Percentiles rank a stretch among this genome's conserved stretches.
Conservation (phyloP, 2,329 filamentous ascomycete species). For the Westerdykella ornata region DNA sequence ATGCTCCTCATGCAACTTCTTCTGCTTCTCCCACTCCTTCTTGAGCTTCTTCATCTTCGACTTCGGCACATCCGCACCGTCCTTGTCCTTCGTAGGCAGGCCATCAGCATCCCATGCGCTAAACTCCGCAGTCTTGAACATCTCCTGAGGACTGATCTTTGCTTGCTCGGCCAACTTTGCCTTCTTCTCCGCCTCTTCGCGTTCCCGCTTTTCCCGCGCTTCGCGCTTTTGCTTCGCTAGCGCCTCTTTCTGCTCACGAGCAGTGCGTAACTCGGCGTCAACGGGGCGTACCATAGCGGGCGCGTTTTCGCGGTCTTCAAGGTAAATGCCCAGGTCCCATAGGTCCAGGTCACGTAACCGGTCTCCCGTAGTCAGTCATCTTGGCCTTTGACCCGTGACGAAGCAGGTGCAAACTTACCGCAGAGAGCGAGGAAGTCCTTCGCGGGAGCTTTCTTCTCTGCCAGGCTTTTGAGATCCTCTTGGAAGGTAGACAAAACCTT, state of each 20-base stretch:
- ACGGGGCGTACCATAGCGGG: conserved; percentile 68
- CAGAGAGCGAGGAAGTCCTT: conserved; percentile 70
- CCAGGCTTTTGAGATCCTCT: conserved; percentile 55
- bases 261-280: conserved; percentile 50
- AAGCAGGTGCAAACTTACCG: conserved; percentile 47
- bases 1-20: conserved; percentile 63
- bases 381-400: background rate
- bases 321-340: conserved; percentile 61
- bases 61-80: conserved; percentile 76
- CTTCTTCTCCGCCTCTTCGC: conserved; percentile 53
- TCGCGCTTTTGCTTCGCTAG: conserved; percentile 39
- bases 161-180: conserved; percentile 51
- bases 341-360: background rate
- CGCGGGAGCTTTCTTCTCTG: conserved; percentile 46
- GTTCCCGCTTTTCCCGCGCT: conserved; percentile 49
- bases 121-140: conserved; percentile 58
- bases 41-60: conserved; percentile 70
- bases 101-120: conserved; percentile 78
- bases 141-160: conserved; percentile 51
- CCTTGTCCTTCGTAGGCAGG: conserved; percentile 67
- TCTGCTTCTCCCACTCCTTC: conserved; percentile 88
- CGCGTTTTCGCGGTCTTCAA: conserved; percentile 71
- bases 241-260: conserved; percentile 50
- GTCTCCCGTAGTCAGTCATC: conserved; percentile 6
- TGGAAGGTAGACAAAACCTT: conserved; percentile 48